A percentile compares a stretch with the other conserved stretches of the same genome.
Conservation (phyloP, 2,329 filamentous ascomycete species). For the Cladosporium sp. region DNA sequence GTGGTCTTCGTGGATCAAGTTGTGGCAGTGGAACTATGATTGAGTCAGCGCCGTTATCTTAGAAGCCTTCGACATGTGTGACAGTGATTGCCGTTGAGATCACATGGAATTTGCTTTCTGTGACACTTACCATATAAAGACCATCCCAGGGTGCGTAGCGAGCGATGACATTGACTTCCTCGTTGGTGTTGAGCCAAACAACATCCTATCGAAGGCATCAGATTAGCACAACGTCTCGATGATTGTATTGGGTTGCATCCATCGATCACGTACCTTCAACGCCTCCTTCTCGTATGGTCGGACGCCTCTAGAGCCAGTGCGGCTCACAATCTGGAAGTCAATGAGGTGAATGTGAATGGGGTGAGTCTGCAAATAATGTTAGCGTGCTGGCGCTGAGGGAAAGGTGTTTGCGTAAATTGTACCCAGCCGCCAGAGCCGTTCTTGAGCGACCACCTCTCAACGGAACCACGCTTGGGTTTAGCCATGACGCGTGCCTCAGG, state of each 20-base stretch:
- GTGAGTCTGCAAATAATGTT: constrained; percentile 28
- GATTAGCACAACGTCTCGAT: neutral
- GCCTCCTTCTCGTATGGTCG: constrained; percentile 57
- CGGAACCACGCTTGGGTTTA: constrained; percentile 35
- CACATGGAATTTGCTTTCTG: accelerated
- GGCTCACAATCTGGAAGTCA: constrained; percentile 56
- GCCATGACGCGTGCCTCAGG: constrained; percentile 37
- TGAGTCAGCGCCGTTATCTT: neutral
- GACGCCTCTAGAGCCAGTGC: constrained; percentile 44
- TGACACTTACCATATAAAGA: constrained; percentile 40
- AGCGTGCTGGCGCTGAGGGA: constrained; percentile 46
- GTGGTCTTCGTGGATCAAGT: constrained; percentile 48
- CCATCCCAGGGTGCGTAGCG: constrained; percentile 57
- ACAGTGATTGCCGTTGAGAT: neutral
- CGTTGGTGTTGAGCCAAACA: constrained; percentile 54
- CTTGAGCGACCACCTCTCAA: constrained; percentile 45
- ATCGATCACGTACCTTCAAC: constrained; percentile 44
- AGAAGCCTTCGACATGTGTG: neutral
- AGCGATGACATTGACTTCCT: constrained; percentile 54
- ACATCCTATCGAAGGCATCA: constrained; percentile 45
- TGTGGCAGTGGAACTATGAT: constrained; percentile 43
- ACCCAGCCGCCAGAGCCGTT: constrained; percentile 48
- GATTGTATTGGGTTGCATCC: neutral
- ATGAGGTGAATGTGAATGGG: constrained; percentile 41
- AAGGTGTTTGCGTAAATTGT: constrained; percentile 27